Percentiles rank a stretch among this genome's conserved stretches.
phyloP scores from a whole-genome alignment of 2,329 filamentous ascomycete genomes.

The Penicillium thymicola region DNA sequence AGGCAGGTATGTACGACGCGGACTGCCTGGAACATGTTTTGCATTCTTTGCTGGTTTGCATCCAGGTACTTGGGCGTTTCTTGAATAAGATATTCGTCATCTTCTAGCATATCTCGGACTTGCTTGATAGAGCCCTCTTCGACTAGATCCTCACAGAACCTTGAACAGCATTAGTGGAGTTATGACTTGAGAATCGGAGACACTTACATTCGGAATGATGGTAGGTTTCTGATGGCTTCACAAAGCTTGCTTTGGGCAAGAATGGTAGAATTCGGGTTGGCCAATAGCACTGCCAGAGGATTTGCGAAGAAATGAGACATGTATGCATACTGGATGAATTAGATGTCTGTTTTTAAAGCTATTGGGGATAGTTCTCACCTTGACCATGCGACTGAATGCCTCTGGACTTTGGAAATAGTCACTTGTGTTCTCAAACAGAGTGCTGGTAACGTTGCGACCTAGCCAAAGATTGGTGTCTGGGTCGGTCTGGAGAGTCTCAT shows the following conservation, averaged over 20 bases:
- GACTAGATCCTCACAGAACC: slow-evolving; percentile 43
- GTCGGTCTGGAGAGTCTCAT: slow-evolving; percentile 37
- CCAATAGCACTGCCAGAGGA: slow-evolving; percentile 53
- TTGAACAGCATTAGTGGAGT: slow-evolving; percentile 22
- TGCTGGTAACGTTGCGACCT: slow-evolving; percentile 51
- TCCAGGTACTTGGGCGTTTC: slow-evolving; percentile 40
- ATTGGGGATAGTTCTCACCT: slow-evolving; percentile 34
- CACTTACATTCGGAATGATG: slow-evolving; percentile 52
- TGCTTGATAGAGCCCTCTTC: slow-evolving; percentile 32
- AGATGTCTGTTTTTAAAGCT: slow-evolving; percentile 5
- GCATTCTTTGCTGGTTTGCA: slow-evolving; percentile 41
- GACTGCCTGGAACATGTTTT: slow-evolving; percentile 34
- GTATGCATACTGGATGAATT: slow-evolving; percentile 52
- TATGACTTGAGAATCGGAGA: background rate
- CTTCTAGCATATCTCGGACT: slow-evolving; percentile 49
- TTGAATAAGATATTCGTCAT: slow-evolving; percentile 48
- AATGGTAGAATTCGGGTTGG: slow-evolving; percentile 19
- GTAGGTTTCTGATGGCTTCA: slow-evolving; percentile 55
- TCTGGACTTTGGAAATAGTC: slow-evolving; percentile 60
- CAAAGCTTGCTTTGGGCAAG: slow-evolving; percentile 44
- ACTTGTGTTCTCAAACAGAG: slow-evolving; percentile 54
- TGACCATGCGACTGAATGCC: slow-evolving; percentile 52
- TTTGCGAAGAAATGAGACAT: slow-evolving; percentile 65
- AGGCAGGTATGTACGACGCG: slow-evolving; percentile 27
- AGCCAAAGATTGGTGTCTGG: slow-evolving; percentile 46